Evolutionary conservation across 129 eudicot genomes (phyloP).

Genomic region (Tagetes erecta): DNA sequence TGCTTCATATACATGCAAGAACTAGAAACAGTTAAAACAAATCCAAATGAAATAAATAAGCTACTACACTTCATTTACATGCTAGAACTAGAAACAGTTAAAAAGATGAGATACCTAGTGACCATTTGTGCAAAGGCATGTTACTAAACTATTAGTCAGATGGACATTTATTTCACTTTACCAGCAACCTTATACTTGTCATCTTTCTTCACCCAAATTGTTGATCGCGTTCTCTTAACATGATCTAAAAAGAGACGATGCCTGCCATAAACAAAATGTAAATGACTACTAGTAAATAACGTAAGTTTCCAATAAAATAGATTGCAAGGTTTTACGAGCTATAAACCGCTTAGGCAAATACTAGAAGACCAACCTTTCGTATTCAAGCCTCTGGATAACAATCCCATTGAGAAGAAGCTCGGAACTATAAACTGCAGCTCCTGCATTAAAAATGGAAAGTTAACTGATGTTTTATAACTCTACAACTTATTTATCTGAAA

Average conservation of each 20-base stretch:
- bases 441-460: constrained; percentile 43
- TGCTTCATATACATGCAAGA: constrained; percentile 27
- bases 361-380: constrained; percentile 55
- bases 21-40: not conserved
- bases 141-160: not conserved
- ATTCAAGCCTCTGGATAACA: constrained; percentile 81
- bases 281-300: not conserved
- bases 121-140: constrained; percentile 20
- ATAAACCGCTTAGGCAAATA: not conserved
- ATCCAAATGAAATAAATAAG: constrained; percentile 19
- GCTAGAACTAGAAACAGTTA: constrained; percentile 15
- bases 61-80: constrained; percentile 23
- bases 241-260: constrained; percentile 7
- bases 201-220: constrained; percentile 16
- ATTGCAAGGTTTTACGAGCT: not conserved
- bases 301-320: not conserved
- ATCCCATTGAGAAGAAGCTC: constrained; percentile 89
- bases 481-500: constrained; percentile 6
- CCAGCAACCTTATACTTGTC: constrained; percentile 14
- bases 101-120: not conserved
- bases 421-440: constrained; percentile 71
- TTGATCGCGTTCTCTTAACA: constrained; percentile 19
- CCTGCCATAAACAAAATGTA: not conserved
- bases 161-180: not conserved
- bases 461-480: not conserved